Conservation (phyloP, 768 basidiomycete species). For the Fibroporia radiculosa region DNA sequence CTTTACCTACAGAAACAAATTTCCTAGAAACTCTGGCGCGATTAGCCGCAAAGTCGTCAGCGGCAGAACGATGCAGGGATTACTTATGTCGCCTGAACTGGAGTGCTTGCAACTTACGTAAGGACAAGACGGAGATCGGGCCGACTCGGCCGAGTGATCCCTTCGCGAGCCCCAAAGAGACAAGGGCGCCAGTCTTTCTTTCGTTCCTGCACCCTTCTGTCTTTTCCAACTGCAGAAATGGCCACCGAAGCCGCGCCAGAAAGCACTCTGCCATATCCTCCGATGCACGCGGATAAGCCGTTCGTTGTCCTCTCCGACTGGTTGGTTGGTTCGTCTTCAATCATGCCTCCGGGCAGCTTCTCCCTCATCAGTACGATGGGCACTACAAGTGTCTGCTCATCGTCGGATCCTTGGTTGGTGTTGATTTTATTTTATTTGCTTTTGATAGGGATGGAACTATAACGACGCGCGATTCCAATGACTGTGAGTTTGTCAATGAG, state of each 20-base stretch:
- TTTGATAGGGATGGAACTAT: constrained; percentile 84
- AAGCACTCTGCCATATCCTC: constrained; percentile 75
- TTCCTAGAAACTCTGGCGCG: too few species aligned
- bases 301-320: constrained; percentile 90
- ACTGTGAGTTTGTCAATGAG: constrained; percentile 45
- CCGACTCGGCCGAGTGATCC: too few species aligned
- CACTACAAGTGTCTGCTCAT: constrained; percentile 3
- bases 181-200: too few species aligned
- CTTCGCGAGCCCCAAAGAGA: too few species aligned
- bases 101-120: too few species aligned
- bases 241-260: constrained; percentile 29
- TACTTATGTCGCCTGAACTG: too few species aligned
- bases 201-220: too few species aligned
- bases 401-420: not conserved
- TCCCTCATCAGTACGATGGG: not conserved
- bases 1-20: too few species aligned
- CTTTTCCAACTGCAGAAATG: constrained; percentile 1
- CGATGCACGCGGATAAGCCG: constrained; percentile 69
- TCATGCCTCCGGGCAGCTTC: constrained; percentile 5
- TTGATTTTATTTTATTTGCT: too few species aligned
- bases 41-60: too few species aligned
- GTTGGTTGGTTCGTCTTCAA: constrained; percentile 31
- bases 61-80: too few species aligned
- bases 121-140: too few species aligned
- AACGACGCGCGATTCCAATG: constrained; percentile 88